phyloP scores from a whole-genome alignment of 2,329 filamentous ascomycete species.

The Colletotrichum navitas region DNA sequence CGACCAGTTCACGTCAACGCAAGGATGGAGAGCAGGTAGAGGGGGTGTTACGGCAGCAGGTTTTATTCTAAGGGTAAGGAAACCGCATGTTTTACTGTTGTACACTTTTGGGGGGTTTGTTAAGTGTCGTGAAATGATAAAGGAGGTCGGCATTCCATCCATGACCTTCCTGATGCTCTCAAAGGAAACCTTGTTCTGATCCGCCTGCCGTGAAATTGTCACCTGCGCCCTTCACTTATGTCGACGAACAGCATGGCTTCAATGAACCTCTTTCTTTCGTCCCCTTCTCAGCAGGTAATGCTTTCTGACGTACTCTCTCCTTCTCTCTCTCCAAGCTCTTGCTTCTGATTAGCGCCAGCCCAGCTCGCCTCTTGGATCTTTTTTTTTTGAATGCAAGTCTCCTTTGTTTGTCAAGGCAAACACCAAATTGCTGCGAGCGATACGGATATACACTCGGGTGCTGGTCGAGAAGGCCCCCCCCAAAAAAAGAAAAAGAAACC shows the following conservation, averaged over 20 bases:
- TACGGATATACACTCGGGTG: neutral
- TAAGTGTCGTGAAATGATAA: conserved; percentile 11
- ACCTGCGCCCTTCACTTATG: neutral
- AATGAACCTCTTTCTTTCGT: neutral
- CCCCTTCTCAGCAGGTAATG: neutral
- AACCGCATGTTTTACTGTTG: conserved; percentile 20
- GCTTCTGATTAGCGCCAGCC: neutral
- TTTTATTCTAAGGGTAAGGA: conserved; percentile 26
- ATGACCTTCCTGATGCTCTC: conserved; percentile 4
- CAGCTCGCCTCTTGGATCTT: neutral
- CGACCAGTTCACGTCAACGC: neutral
- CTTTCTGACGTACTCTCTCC: neutral
- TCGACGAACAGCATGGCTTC: neutral
- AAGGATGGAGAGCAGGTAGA: neutral
- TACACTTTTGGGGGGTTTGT: conserved; percentile 22
- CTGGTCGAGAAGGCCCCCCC: neutral
- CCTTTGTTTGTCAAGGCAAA: conserved; percentile 3
- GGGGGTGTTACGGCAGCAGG: conserved; percentile 11
- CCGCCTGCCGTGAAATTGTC: neutral
- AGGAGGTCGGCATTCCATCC: conserved; percentile 23
- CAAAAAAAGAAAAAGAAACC: neutral
- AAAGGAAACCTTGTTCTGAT: conserved; percentile 3
- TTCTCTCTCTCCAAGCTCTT: neutral
- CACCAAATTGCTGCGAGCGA: neutral
- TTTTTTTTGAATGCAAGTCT: neutral